These are phyloP conservation scores for Rhizopus delemar DNA, from an alignment of 371 early-diverging fungal species.

Conservation along the genomic window DNA sequence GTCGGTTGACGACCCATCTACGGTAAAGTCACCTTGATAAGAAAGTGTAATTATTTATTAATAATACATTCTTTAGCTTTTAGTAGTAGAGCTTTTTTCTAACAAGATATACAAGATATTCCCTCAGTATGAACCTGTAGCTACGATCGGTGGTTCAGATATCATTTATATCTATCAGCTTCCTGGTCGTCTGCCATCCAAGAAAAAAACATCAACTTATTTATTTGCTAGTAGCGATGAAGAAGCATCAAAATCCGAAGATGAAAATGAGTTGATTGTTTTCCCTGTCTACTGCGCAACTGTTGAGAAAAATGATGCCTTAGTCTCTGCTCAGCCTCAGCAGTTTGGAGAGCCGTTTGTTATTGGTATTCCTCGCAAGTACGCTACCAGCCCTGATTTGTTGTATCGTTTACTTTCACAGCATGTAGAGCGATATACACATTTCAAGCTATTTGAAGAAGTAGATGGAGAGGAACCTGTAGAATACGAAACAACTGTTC, in stretches of 20 bases:
- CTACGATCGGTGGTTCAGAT: slow-evolving; percentile 60
- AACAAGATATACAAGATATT: slow-evolving; percentile 69
- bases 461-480: slow-evolving; percentile 14
- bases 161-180: slow-evolving; percentile 72
- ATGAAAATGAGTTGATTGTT: slow-evolving; percentile 31
- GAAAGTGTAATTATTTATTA: slow-evolving; percentile 21
- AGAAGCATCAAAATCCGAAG: slow-evolving; percentile 9
- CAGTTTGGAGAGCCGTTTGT: slow-evolving; percentile 50
- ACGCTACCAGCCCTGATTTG: slow-evolving; percentile 27
- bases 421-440: slow-evolving; percentile 42
- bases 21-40: slow-evolving; percentile 1
- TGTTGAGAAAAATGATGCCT: slow-evolving; percentile 9
- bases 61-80: slow-evolving; percentile 29
- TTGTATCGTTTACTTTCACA: slow-evolving; percentile 34
- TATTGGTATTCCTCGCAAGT: slow-evolving; percentile 33
- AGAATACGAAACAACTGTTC: slow-evolving; percentile 5
- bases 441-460: slow-evolving; percentile 48
- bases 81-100: slow-evolving; percentile 65
- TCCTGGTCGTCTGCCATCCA: slow-evolving; percentile 39
- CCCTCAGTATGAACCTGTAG: slow-evolving; percentile 60
- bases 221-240: slow-evolving; percentile 9
- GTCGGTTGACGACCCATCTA: slow-evolving; percentile 41
- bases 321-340: not conserved
- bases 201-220: slow-evolving; percentile 12
- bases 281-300: slow-evolving; percentile 51